These are phyloP conservation scores for Schizosaccharomyces japonicus DNA, from an alignment of 805 yeast species.

Conservation along the genomic window DNA sequence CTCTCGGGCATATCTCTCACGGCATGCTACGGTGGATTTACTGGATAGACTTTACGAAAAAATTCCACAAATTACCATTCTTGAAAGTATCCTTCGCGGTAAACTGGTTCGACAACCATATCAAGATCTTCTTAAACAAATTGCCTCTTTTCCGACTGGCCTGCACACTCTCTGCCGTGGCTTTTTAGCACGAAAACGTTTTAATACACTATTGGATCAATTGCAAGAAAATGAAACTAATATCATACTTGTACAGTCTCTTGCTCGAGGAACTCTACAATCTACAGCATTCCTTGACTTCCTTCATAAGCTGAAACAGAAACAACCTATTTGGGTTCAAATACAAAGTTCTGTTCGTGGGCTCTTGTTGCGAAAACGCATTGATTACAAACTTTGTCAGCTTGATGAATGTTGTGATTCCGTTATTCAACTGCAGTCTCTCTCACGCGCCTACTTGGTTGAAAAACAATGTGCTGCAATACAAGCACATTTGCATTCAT, in stretches of 20 bases:
- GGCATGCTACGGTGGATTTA: constrained; percentile 11
- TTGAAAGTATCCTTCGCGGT: constrained; percentile 22
- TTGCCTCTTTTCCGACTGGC: background rate
- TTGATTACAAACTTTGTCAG: background rate
- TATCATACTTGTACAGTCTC: constrained; percentile 30
- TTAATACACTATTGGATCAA: background rate
- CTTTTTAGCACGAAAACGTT: background rate
- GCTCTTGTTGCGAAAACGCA: constrained; percentile 7
- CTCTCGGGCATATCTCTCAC: constrained; percentile 6
- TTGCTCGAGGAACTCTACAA: constrained; percentile 23
- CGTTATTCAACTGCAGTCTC: constrained; percentile 11
- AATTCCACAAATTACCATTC: constrained; percentile 11
- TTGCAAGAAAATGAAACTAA: constrained; percentile 8
- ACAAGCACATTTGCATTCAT: constrained; percentile 7
- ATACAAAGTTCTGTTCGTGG: constrained; percentile 16
- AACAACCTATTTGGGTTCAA: constrained; percentile 7
- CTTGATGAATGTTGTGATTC: background rate
- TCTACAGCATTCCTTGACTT: constrained; percentile 9
- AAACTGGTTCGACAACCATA: background rate
- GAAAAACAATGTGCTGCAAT: constrained; percentile 9
- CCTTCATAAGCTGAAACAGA: constrained; percentile 9
- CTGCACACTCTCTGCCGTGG: background rate
- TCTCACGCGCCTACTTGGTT: constrained; percentile 24
- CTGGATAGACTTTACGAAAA: constrained; percentile 15
- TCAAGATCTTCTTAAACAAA: background rate